Conservation (phyloP, 768 basidiomycete species). For the Hypsizygus marmoreus region DNA sequence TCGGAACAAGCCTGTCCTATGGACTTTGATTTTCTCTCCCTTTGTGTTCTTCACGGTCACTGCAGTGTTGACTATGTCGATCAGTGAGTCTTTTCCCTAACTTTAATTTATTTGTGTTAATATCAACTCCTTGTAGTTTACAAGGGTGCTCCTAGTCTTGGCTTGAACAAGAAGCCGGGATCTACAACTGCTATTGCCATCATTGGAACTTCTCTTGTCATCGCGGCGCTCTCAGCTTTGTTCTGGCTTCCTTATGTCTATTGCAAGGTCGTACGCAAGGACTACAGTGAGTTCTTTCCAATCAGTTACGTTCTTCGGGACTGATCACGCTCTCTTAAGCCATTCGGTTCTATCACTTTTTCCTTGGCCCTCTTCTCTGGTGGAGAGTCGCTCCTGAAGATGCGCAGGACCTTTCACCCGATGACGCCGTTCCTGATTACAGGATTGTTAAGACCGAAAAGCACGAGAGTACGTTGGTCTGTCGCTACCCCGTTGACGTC, state of each 20-base stretch:
- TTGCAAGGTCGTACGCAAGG: conserved; percentile 26
- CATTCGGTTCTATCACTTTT: conserved; percentile 31
- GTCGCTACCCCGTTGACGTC: not conserved
- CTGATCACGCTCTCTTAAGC: conserved; percentile 12
- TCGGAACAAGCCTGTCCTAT: conserved; percentile 22
- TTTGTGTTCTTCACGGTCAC: conserved; percentile 29
- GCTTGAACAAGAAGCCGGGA: conserved; percentile 18
- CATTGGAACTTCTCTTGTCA: conserved; percentile 21
- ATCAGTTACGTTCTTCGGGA: not conserved
- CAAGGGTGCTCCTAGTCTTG: conserved; percentile 26
- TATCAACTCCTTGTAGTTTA: conserved; percentile 12
- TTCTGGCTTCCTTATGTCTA: conserved; percentile 33
- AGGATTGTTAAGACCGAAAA: conserved; percentile 19
- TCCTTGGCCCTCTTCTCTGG: conserved; percentile 29
- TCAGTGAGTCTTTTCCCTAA: conserved; percentile 16
- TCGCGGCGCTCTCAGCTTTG: conserved; percentile 21
- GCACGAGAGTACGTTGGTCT: conserved; percentile 2
- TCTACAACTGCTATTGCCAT: conserved; percentile 22
- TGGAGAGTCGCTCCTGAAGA: conserved; percentile 24
- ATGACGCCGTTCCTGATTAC: conserved; percentile 27
- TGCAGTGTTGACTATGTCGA: conserved; percentile 26
- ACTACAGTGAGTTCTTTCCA: conserved; percentile 22
- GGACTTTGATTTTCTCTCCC: conserved; percentile 25
- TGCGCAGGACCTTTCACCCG: conserved; percentile 7
- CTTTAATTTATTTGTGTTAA: no score